These are phyloP conservation scores for Paramecium caudatum DNA, from an alignment of 73 alveolate genomes.

Conservation along the genomic window DNA sequence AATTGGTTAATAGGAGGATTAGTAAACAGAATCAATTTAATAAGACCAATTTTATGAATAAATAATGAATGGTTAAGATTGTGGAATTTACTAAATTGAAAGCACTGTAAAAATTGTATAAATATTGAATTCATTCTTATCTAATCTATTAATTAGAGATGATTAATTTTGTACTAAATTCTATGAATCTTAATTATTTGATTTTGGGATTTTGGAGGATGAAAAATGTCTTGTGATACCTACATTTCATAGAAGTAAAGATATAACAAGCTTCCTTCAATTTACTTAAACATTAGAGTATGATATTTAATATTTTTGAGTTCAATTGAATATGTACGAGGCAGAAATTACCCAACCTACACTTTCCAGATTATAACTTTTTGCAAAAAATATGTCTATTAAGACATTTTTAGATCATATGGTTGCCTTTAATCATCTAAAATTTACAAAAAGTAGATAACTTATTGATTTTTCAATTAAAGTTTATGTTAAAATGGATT, in stretches of 20 bases:
- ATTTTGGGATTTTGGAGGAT: neutral
- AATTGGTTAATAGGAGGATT: neutral
- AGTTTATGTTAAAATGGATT: neutral
- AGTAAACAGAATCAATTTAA: conserved; percentile 21
- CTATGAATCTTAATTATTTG: neutral
- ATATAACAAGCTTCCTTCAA: neutral
- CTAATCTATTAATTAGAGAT: conserved; percentile 8
- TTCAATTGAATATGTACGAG: neutral
- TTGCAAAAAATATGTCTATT: neutral
- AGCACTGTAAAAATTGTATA: neutral
- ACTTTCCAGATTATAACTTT: neutral
- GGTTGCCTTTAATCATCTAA: neutral
- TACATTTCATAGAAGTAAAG: conserved; percentile 20
- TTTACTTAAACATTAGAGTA: conserved; percentile 28
- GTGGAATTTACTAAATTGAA: conserved; percentile 24
- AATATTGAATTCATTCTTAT: neutral
- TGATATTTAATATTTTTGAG: conserved; percentile 1
- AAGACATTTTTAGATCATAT: neutral
- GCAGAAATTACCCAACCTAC: no score
- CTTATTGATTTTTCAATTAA: neutral
- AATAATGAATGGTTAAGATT: neutral
- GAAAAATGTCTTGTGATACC: neutral
- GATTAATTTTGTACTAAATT: neutral
- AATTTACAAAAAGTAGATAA: neutral
- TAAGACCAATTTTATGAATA: neutral